These are phyloP conservation scores for Aspergillus vadensis DNA, from an alignment of 2,329 filamentous ascomycete species.

Conservation along the genomic window DNA sequence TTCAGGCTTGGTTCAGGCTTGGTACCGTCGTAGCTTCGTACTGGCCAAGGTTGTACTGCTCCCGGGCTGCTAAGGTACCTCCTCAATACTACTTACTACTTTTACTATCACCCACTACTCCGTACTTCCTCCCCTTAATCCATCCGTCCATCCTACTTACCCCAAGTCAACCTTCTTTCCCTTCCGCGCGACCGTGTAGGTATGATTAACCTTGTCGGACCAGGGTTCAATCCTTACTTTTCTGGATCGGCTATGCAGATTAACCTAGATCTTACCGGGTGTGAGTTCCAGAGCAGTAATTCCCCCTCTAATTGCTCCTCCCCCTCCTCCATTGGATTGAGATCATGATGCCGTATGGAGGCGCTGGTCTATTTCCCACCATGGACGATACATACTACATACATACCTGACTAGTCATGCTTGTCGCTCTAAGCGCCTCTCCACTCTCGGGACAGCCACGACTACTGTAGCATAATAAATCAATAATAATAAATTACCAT, in stretches of 20 bases:
- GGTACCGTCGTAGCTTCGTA: neutral
- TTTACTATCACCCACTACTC: too few species aligned
- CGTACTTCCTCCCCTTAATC: neutral
- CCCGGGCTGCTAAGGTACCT: neutral
- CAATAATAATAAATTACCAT: neutral
- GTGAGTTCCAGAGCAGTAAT: neutral
- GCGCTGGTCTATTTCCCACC: neutral
- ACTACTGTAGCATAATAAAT: neutral
- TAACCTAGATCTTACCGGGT: neutral
- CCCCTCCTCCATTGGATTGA: neutral
- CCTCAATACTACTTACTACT: neutral
- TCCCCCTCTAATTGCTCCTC: neutral
- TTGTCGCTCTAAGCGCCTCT: neutral
- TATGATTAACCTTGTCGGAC: neutral
- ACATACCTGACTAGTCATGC: neutral
- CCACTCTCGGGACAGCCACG: neutral
- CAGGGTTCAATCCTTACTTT: neutral
- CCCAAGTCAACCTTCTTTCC: neutral
- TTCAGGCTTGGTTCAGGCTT: neutral
- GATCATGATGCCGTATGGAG: neutral
- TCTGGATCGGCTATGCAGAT: neutral
- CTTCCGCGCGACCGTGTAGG: conserved; percentile 11
- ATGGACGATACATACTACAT: neutral
- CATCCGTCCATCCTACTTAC: neutral
- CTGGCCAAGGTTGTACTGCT: neutral